A percentile compares a stretch with the other conserved stretches of the same genome.
Evolutionary conservation across 805 yeast genomes (phyloP).

Genomic region (Myxozyma neglecta): DNA sequence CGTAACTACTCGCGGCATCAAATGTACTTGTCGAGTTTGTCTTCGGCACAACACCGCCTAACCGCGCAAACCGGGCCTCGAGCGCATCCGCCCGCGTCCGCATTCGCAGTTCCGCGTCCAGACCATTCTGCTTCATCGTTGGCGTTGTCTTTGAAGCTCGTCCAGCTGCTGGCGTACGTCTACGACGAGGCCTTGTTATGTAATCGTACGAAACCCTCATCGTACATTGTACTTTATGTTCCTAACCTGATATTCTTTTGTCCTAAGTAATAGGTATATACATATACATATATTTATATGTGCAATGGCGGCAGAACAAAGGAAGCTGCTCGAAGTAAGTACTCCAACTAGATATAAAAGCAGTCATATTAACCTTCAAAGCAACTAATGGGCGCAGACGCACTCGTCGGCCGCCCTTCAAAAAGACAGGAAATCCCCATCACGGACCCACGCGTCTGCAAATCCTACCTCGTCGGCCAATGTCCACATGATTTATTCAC

Average conservation of each 20-base stretch:
- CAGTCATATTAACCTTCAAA: neutral
- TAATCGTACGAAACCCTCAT: too few relatives aligned
- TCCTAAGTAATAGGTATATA: too few relatives aligned
- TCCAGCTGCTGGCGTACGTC: too few relatives aligned
- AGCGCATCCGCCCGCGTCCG: neutral
- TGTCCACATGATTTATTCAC: constrained; percentile 83
- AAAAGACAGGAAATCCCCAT: constrained; percentile 47
- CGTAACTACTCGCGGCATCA: too few relatives aligned
- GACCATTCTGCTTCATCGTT: too few relatives aligned
- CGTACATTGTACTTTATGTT: too few relatives aligned
- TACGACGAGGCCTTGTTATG: too few relatives aligned
- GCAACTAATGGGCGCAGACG: constrained; percentile 70
- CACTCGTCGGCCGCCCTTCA: constrained; percentile 37
- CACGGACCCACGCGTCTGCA: constrained; percentile 66
- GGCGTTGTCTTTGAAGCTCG: too few relatives aligned
- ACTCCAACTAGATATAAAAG: neutral
- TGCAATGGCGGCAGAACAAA: constrained; percentile 76
- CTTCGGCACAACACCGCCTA: neutral
- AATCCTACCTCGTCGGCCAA: constrained; percentile 75
- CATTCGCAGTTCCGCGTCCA: constrained; percentile 4
- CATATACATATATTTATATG: too few relatives aligned
- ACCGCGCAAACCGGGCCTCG: constrained; percentile 1
- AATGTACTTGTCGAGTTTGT: too few relatives aligned
- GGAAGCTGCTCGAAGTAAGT: constrained; percentile 58
- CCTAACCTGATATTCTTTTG: too few relatives aligned